phyloP scores from a whole-genome alignment of 306 rosid genomes.

The Hylodesmum podocarpum region DNA sequence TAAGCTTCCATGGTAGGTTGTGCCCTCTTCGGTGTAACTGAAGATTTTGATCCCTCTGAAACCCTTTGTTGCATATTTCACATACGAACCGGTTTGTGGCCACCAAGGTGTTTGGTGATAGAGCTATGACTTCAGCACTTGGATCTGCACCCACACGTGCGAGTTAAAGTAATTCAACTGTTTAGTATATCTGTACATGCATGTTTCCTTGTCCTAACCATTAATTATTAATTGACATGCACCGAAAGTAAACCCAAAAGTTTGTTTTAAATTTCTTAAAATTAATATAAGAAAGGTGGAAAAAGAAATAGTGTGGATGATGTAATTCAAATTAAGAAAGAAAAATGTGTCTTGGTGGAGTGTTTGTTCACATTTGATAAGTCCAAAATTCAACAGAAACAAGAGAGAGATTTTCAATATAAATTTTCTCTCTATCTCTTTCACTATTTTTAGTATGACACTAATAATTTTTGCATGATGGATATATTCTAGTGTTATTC shows the following conservation, averaged over 20 bases:
- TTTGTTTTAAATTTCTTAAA: background rate
- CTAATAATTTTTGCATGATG: no score
- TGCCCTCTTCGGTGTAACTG: slow-evolving; percentile 81
- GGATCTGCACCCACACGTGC: slow-evolving; percentile 53
- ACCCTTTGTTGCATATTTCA: slow-evolving; percentile 81
- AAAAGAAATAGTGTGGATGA: background rate
- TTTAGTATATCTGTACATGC: background rate
- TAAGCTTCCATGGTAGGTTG: slow-evolving; percentile 83
- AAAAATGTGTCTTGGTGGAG: background rate
- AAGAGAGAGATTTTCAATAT: background rate
- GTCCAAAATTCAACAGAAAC: background rate
- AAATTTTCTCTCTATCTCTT: background rate
- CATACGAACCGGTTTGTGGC: slow-evolving; percentile 69
- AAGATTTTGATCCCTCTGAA: slow-evolving; percentile 80
- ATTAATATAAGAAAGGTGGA: background rate
- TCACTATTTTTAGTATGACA: background rate
- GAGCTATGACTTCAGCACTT: slow-evolving; percentile 67
- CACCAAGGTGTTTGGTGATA: slow-evolving; percentile 65
- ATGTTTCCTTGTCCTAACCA: background rate
- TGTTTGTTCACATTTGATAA: slow-evolving; percentile 1
- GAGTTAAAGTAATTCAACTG: background rate
- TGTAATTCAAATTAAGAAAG: background rate
- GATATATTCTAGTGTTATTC: no score
- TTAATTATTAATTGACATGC: slow-evolving; percentile 7
- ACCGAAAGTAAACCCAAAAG: background rate